phyloP scores from a whole-genome alignment of 2,329 filamentous ascomycete species.

The Cordyceps pruinosa region DNA sequence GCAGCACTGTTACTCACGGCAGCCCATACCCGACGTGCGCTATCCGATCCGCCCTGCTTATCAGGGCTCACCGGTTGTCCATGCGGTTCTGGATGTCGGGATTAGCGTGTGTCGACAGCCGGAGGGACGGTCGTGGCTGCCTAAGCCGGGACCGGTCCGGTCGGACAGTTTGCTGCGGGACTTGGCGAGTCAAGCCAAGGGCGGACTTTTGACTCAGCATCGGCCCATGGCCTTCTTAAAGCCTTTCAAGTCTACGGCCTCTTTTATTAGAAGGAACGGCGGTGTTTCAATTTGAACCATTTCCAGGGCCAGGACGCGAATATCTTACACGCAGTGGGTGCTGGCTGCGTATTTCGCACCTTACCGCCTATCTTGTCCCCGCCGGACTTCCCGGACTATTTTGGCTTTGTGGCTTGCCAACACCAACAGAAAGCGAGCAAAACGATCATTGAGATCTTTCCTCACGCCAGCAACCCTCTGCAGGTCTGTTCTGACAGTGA shows the following conservation, averaged over 20 bases:
- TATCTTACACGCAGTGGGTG: no score
- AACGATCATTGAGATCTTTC: neutral
- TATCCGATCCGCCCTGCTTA: neutral
- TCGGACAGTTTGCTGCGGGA: neutral
- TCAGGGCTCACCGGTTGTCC: neutral
- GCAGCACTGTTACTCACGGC: neutral
- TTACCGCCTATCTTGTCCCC: neutral
- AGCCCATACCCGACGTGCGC: neutral
- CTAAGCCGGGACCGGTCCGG: neutral
- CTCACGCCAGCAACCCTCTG: neutral
- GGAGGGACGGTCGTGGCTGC: neutral
- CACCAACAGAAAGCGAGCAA: neutral
- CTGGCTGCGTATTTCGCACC: neutral
- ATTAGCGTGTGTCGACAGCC: neutral
- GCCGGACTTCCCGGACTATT: neutral
- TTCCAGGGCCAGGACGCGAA: no score
- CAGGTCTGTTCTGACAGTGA: neutral
- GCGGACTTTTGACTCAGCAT: neutral
- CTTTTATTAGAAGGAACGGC: neutral
- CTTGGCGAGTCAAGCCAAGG: neutral
- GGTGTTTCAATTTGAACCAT: neutral
- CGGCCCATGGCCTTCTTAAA: no score
- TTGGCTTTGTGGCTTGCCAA: conserved; percentile 9
- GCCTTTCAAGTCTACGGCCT: neutral
- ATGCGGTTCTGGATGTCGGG: neutral